Conservation (phyloP, 2,329 filamentous ascomycete genomes). For the Penicillium paneum region DNA sequence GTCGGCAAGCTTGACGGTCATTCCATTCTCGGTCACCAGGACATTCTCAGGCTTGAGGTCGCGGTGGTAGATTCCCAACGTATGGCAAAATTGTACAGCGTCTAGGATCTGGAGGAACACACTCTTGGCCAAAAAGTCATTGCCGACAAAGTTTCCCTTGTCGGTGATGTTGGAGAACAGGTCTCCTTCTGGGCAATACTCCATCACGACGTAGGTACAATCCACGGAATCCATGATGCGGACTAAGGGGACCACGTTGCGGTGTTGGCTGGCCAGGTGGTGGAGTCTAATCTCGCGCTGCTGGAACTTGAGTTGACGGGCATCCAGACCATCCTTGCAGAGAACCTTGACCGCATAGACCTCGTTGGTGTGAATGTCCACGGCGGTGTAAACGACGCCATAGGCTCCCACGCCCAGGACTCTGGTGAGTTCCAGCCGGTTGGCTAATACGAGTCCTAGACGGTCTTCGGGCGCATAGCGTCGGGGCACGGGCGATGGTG, state of each 20-base stretch:
- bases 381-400: conserved; percentile 88
- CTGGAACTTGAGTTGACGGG: conserved; percentile 84
- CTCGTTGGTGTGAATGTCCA: conserved; percentile 75
- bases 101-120: conserved; percentile 95
- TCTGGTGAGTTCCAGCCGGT: conserved; percentile 75
- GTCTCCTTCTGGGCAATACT: conserved; percentile 96
- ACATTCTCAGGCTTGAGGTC: conserved; percentile 99
- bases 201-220: conserved; percentile 93
- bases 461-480: conserved; percentile 75
- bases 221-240: conserved; percentile 90
- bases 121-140: conserved; percentile 80
- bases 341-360: conserved; percentile 95
- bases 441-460: conserved; percentile 77
- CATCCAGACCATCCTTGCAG: conserved; percentile 88
- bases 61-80: conserved; percentile 89
- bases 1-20: conserved; percentile 92
- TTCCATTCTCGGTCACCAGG: conserved; percentile 80
- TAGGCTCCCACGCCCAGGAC: conserved; percentile 94
- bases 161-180: conserved; percentile 98
- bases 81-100: conserved; percentile 93
- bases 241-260: conserved; percentile 88
- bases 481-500: conserved; percentile 44
- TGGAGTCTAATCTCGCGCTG: conserved; percentile 90
- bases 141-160: conserved; percentile 85
- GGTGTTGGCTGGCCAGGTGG: conserved; percentile 81